phyloP scores from a whole-genome alignment of 179 eudicot species.

The Beta corolliflora region DNA sequence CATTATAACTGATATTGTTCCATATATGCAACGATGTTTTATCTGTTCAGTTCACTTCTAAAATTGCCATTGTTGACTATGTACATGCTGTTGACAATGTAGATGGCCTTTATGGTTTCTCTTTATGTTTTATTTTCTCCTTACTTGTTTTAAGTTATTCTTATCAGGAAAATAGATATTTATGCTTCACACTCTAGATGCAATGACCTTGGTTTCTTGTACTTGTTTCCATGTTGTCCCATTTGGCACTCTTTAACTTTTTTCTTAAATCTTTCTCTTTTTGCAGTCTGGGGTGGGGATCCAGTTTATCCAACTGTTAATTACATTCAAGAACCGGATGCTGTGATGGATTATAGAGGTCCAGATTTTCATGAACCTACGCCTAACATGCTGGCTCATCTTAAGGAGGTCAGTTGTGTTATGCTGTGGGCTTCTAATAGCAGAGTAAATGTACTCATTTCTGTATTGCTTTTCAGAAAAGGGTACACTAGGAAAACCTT shows the following conservation, averaged over 20 bases:
- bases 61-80: background rate
- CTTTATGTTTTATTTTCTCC: background rate
- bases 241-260: background rate
- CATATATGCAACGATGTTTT: background rate
- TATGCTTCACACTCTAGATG: background rate
- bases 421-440: background rate
- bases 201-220: background rate
- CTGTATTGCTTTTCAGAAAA: background rate
- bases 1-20: background rate
- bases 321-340: slow-evolving; percentile 96
- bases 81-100: background rate
- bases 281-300: slow-evolving; percentile 99
- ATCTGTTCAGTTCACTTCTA: background rate
- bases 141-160: background rate
- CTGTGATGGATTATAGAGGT: slow-evolving; percentile 85
- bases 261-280: slow-evolving; percentile 16
- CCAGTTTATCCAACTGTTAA: slow-evolving; percentile 98
- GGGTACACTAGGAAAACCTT: background rate
- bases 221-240: slow-evolving; percentile 16
- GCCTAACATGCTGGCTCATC: slow-evolving; percentile 77
- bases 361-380: slow-evolving; percentile 99
- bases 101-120: background rate
- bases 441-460: background rate
- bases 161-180: background rate
- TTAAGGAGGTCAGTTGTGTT: slow-evolving; percentile 71